Evolutionary conservation across 352 stramenopile species (phyloP).

Genomic region (Pythium folliculosum): DNA sequence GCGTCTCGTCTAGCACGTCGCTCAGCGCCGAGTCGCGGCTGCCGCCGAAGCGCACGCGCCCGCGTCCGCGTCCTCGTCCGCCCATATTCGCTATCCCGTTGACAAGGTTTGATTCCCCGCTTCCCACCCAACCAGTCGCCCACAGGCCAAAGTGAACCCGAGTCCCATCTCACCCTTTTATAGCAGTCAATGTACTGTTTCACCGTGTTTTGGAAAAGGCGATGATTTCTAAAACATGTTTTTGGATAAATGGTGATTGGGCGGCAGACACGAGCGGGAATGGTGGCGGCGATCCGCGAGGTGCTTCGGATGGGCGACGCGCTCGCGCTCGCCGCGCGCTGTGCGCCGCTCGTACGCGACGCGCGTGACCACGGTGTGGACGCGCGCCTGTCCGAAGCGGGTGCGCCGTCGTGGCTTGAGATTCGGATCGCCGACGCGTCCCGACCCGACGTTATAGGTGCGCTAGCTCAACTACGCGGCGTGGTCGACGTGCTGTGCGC

Average conservation of each 20-base stretch:
- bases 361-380: not conserved
- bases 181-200: not conserved
- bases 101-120: not conserved
- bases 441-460: not conserved
- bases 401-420: constrained; percentile 6
- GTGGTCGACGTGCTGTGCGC: not conserved
- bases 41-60: constrained; percentile 71
- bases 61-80: constrained; percentile 53
- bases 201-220: constrained; percentile 14
- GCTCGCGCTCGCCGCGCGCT: constrained; percentile 11
- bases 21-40: constrained; percentile 67
- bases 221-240: not conserved
- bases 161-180: not conserved
- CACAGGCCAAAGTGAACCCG: not conserved
- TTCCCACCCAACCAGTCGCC: constrained; percentile 12
- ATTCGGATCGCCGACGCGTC: not conserved
- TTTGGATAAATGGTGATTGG: not conserved
- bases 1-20: constrained; percentile 72
- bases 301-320: not conserved
- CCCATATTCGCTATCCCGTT: constrained; percentile 36
- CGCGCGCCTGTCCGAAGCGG: not conserved
- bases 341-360: not conserved
- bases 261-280: too few species aligned
- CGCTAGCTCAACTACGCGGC: not conserved
- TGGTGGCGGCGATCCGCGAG: not conserved